Conservation (phyloP, 2,329 filamentous ascomycete genomes). For the Trichoderma citrinoviride region DNA sequence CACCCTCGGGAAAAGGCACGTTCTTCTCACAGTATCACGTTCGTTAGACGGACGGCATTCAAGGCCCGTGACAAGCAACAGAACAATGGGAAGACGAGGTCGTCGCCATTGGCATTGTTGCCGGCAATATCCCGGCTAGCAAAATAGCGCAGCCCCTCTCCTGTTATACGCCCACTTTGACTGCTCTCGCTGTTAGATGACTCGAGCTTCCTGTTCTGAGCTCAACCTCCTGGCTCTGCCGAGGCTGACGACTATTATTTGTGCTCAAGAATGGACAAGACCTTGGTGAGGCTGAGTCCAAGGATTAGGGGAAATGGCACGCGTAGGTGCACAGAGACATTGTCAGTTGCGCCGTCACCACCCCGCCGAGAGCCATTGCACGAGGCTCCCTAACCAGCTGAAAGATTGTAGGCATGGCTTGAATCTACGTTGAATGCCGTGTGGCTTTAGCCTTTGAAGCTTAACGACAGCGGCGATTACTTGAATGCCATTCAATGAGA, state of each 20-base stretch:
- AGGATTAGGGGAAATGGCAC: background rate
- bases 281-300: background rate
- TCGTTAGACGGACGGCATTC: background rate
- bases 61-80: slow-evolving; percentile 22
- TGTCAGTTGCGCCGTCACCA: background rate
- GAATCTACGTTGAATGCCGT: background rate
- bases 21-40: background rate
- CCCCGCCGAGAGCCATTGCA: background rate
- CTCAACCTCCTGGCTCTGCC: background rate
- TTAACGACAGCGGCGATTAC: background rate
- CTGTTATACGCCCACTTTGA: background rate
- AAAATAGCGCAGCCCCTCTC: slow-evolving; percentile 17
- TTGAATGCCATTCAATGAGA: slow-evolving; percentile 7
- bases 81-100: slow-evolving; percentile 29
- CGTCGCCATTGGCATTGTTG: slow-evolving; percentile 24
- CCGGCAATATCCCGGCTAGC: slow-evolving; percentile 29
- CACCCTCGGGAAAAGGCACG: background rate
- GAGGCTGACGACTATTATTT: background rate
- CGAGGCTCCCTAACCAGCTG: background rate
- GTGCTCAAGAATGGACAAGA: background rate
- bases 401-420: background rate
- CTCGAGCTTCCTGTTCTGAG: background rate
- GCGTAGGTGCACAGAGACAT: background rate
- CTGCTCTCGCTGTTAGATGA: background rate
- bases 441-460: slow-evolving; percentile 2